These are phyloP conservation scores for Carpinus viminea DNA, from an alignment of 306 rosid genomes.

Conservation along the genomic window DNA sequence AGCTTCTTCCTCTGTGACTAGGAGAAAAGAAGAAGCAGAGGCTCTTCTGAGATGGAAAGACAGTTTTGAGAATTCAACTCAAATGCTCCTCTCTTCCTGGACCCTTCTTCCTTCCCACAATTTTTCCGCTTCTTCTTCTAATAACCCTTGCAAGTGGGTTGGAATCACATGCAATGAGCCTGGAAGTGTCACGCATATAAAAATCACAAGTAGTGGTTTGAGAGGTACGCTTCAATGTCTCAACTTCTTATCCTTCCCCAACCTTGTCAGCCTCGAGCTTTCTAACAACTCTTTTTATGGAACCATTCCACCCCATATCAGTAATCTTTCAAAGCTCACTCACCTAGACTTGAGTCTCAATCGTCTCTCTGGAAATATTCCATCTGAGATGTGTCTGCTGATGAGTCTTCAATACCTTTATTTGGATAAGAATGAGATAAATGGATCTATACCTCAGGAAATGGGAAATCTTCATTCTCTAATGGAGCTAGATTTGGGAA, in stretches of 20 bases:
- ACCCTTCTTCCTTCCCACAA: not conserved
- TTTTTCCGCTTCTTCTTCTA: not conserved
- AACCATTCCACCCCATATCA: constrained; percentile 3
- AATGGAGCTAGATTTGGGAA: not conserved
- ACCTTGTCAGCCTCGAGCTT: constrained; percentile 11
- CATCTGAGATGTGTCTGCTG: too few relatives aligned
- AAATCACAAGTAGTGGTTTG: constrained; percentile 23
- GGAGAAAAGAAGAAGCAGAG: too few relatives aligned
- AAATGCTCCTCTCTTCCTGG: constrained; percentile 23
- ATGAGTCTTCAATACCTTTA: too few relatives aligned
- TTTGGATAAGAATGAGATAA: too few relatives aligned
- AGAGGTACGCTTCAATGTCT: constrained; percentile 25
- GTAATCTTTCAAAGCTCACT: not conserved
- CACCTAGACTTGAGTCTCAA: constrained; percentile 10
- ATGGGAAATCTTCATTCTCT: too few relatives aligned
- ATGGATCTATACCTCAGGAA: too few relatives aligned
- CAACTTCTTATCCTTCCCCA: constrained; percentile 20
- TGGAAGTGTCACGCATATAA: constrained; percentile 9
- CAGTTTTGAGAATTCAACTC: constrained; percentile 15
- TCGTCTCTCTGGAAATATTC: not conserved
- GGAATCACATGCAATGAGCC: constrained; percentile 16
- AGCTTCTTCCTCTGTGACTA: too few relatives aligned
- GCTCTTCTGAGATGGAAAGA: constrained; percentile 14
- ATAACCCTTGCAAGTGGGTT: constrained; percentile 20
- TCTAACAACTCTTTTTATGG: constrained; percentile 16